Base-by-base conservation (phyloP, 768 basidiomycete genomes). In the Russula ochroleuca region DNA sequence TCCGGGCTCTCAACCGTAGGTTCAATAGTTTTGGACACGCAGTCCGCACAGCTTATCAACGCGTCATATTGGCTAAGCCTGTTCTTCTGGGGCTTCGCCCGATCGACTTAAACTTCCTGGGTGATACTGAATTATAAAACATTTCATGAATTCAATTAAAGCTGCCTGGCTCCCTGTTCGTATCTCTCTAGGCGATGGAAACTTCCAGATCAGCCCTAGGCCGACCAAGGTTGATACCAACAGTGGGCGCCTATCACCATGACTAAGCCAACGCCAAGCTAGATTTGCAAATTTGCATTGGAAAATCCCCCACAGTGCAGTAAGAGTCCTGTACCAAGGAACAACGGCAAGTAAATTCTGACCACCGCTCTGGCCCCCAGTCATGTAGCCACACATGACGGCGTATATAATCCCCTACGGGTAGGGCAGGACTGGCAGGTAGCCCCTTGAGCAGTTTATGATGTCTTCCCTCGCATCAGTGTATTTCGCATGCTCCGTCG, bases 401-500 rank as follows among this genome's bases (percentile, higher is more conserved):
- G 25, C 9, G 25, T 63, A 63, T 59, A 58, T 58, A 58, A 47
- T 17, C 4, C 37, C 25, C 31, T 25, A 31, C 21, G 21, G 9
- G 13, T 17, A 2, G 4, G 35, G 35, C 28, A n/a, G n/a, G n/a
- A n/a, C n/a, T n/a, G n/a, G n/a, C n/a, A 10, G 25, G 7, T 4
- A 33, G 13, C 14, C 19, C 31, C 31, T 35, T 5, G 28, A 35
- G 38, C 49, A 35, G 25, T 40, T 25, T 48, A 23, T 31, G 1
- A 64, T 64, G 63, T n/a, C 31, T 33, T 50, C 59, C 48, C 59
- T 60, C 9, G 5, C 47, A 40, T 21, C 53, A 38, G 19, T 54
- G 17, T 61, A 61, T 49, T 56, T 61, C 15, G 59, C 31, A 31
- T 33, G 38, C 14, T 15, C 35, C 25, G 25, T 64, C 19, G 31